These are phyloP conservation scores for Prototheca stagnorum DNA, from an alignment of 163 green algal species.

Conservation along the genomic window DNA sequence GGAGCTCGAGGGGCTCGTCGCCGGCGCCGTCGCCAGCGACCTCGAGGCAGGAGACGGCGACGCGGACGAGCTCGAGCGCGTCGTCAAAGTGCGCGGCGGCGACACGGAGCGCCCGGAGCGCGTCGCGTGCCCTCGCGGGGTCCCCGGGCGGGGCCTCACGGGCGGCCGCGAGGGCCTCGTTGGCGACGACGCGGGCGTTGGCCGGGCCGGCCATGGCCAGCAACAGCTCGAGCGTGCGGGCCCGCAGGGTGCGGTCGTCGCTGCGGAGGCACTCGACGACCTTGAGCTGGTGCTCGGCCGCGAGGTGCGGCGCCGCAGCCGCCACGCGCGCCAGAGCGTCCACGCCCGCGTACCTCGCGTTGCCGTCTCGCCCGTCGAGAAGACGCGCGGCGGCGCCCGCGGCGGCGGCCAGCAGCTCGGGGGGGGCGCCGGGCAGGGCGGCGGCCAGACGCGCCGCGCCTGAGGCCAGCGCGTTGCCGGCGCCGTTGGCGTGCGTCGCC, in stretches of 20 bases:
- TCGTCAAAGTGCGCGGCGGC: slow-evolving; percentile 57
- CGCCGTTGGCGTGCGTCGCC: slow-evolving; percentile 33
- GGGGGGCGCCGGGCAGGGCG: neutral
- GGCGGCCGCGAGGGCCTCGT: slow-evolving; percentile 66
- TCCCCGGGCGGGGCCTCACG: slow-evolving; percentile 9
- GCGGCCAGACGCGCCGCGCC: slow-evolving; percentile 1
- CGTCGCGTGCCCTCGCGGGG: slow-evolving; percentile 36
- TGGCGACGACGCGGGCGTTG: slow-evolving; percentile 87
- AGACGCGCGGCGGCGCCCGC: slow-evolving; percentile 30
- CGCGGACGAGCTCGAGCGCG: slow-evolving; percentile 74
- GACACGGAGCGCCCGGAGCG: slow-evolving; percentile 32
- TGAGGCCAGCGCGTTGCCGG: slow-evolving; percentile 5
- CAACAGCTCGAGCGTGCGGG: slow-evolving; percentile 89
- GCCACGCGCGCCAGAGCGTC: slow-evolving; percentile 63
- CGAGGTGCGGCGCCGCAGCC: slow-evolving; percentile 47
- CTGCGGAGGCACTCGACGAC: slow-evolving; percentile 91
- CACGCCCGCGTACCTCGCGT: slow-evolving; percentile 81
- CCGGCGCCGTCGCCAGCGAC: slow-evolving; percentile 24
- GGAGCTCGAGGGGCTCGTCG: slow-evolving; percentile 64
- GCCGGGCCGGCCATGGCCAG: slow-evolving; percentile 81
- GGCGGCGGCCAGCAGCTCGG: neutral
- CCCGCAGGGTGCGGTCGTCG: slow-evolving; percentile 79
- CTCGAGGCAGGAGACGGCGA: slow-evolving; percentile 42
- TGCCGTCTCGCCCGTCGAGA: slow-evolving; percentile 58
- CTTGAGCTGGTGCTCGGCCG: slow-evolving; percentile 61